A percentile compares a stretch with the other conserved stretches of the same genome.
Conservation (phyloP, 805 yeast genomes). For the Wickerhamiella kurtzmanii region DNA sequence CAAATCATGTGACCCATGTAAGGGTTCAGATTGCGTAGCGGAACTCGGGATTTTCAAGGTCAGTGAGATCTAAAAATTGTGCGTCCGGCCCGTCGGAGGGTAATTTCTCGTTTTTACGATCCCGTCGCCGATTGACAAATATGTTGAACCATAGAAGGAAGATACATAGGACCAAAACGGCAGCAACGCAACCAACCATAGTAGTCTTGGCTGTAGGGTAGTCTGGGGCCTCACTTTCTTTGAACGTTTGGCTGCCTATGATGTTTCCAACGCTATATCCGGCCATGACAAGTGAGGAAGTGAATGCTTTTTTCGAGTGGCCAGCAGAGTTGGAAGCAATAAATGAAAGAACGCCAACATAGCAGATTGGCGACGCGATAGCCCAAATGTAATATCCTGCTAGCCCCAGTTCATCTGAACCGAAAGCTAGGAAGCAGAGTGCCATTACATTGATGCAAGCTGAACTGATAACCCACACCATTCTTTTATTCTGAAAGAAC, state of each 20-base stretch:
- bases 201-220: slow-evolving; percentile 45
- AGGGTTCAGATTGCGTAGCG: slow-evolving; percentile 30
- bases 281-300: slow-evolving; percentile 44
- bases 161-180: slow-evolving; percentile 24
- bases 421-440: slow-evolving; percentile 35
- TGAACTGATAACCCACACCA: slow-evolving; percentile 34
- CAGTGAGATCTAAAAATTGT: slow-evolving; percentile 41
- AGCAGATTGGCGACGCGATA: slow-evolving; percentile 21
- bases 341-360: slow-evolving; percentile 5
- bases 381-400: slow-evolving; percentile 30
- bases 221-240: slow-evolving; percentile 40
- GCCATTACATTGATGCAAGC: slow-evolving; percentile 34
- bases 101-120: slow-evolving; percentile 17
- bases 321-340: slow-evolving; percentile 48
- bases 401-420: slow-evolving; percentile 25
- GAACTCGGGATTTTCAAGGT: slow-evolving; percentile 38
- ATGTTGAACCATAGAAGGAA: slow-evolving; percentile 23
- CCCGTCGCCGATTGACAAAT: slow-evolving; percentile 25
- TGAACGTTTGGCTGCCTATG: slow-evolving; percentile 63
- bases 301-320: slow-evolving; percentile 52
- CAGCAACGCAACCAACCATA: slow-evolving; percentile 40
- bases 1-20: neutral
- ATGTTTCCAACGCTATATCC: slow-evolving; percentile 61
- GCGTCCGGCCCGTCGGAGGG: slow-evolving; percentile 21
- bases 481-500: slow-evolving; percentile 6